Evolutionary conservation across 768 basidiomycete species (phyloP).

Genomic region (Termitomyces sp.): DNA sequence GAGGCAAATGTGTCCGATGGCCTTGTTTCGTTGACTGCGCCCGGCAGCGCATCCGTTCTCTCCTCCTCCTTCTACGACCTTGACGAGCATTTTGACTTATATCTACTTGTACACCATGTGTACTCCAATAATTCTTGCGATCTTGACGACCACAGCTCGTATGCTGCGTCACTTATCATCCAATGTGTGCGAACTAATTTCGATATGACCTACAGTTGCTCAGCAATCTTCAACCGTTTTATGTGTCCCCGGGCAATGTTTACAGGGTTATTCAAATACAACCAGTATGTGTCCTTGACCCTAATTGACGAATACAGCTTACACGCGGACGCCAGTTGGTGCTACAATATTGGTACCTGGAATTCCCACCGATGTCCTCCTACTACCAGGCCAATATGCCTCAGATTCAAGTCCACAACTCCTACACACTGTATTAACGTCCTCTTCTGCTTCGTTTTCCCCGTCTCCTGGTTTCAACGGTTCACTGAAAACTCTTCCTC

Average conservation of each 20-base stretch:
- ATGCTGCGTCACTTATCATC: background rate
- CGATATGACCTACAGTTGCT: conserved; percentile 4
- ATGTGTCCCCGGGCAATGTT: conserved; percentile 69
- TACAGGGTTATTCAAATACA: conserved; percentile 59
- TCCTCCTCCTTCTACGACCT: conserved; percentile 19
- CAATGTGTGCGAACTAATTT: background rate
- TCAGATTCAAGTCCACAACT: conserved; percentile 54
- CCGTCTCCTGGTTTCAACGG: conserved; percentile 53
- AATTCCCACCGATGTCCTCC: conserved; percentile 36
- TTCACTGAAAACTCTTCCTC: conserved; percentile 39
- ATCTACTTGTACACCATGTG: conserved; percentile 19
- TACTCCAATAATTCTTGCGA: conserved; percentile 8
- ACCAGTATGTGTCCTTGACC: conserved; percentile 29
- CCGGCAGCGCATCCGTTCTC: conserved; percentile 1
- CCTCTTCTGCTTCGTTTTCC: conserved; percentile 43
- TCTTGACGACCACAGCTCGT: conserved; percentile 6
- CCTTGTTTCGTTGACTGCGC: conserved; percentile 1
- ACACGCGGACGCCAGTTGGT: conserved; percentile 39
- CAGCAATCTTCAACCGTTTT: conserved; percentile 35
- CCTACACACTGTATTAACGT: conserved; percentile 50
- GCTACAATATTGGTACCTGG: conserved; percentile 47
- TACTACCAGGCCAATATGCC: conserved; percentile 60
- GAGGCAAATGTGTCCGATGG: conserved; percentile 4
- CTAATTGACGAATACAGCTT: background rate
- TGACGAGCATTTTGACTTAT: conserved; percentile 14